Percentiles rank a stretch among this genome's conserved stretches.
phyloP scores from a whole-genome alignment of 164 flowering plant species.

The Aristolochia californica region DNA sequence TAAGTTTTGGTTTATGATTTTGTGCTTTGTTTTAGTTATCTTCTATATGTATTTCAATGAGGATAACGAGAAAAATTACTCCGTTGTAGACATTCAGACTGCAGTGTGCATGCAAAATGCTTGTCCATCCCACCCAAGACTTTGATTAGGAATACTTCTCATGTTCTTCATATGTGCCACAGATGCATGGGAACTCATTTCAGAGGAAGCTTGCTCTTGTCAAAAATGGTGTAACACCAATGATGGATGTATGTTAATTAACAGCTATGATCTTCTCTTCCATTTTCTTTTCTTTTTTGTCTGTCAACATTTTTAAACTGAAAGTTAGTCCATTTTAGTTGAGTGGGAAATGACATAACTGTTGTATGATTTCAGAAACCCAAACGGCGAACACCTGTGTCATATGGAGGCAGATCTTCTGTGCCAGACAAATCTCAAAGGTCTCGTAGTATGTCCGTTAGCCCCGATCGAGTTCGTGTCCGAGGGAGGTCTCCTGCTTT shows the following conservation, averaged over 20 bases:
- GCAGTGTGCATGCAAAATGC: neutral
- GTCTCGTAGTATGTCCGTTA: conserved; percentile 96
- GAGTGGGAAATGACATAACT: neutral
- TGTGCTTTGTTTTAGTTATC: neutral
- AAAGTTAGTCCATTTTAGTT: too few species aligned
- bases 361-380: conserved; percentile 53
- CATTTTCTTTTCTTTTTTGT: neutral
- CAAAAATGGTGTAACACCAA: conserved; percentile 65
- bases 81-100: neutral
- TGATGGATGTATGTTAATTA: conserved; percentile 43
- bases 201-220: conserved; percentile 76
- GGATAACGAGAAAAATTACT: neutral
- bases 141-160: neutral
- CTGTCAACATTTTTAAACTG: neutral
- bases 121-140: too few species aligned
- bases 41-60: neutral
- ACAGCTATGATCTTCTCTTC: neutral
- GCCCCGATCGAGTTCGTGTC: conserved; percentile 96
- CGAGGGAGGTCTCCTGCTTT: conserved; percentile 98
- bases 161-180: conserved; percentile 7
- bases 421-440: conserved; percentile 89
- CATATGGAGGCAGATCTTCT: conserved; percentile 78
- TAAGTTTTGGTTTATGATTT: neutral
- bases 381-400: conserved; percentile 53
- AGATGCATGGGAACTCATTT: conserved; percentile 99